These are phyloP conservation scores for Xylariales sp. DNA, from an alignment of 2,329 filamentous ascomycete species.

Conservation along the genomic window DNA sequence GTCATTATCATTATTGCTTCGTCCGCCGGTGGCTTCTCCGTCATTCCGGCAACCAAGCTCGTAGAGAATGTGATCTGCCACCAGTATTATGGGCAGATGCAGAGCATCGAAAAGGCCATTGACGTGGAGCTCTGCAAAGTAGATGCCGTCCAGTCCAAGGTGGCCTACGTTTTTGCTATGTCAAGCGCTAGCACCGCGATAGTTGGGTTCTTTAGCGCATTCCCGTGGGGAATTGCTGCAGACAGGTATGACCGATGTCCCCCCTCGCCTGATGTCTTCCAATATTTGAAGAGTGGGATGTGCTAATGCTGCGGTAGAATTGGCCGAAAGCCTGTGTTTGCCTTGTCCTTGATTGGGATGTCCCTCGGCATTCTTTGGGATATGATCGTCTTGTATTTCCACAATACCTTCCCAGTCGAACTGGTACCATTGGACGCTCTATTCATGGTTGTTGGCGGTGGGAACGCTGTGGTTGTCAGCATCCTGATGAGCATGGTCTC, in stretches of 20 bases:
- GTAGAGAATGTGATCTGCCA: conserved; percentile 34
- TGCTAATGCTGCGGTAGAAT: conserved; percentile 17
- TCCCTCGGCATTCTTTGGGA: conserved; percentile 20
- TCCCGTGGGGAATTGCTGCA: conserved; percentile 33
- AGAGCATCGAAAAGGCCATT: conserved; percentile 20
- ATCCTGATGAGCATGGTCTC: conserved; percentile 29
- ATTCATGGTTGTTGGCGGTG: conserved; percentile 28
- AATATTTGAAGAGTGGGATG: too few species aligned
- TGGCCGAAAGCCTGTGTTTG: conserved; percentile 30
- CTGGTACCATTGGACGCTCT: conserved; percentile 28
- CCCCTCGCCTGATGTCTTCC: too few species aligned
- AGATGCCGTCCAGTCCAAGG: conserved; percentile 25
- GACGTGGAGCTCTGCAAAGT: conserved; percentile 31
- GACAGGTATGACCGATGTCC: conserved; percentile 28
- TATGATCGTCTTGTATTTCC: conserved; percentile 28
- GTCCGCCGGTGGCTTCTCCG: conserved; percentile 22
- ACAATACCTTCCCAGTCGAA: conserved; percentile 23
- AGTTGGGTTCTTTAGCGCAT: conserved; percentile 27
- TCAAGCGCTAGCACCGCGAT: conserved; percentile 22
- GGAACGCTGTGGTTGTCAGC: conserved; percentile 24
- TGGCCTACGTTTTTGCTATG: conserved; percentile 30
- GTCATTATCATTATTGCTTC: conserved; percentile 25
- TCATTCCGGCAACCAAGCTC: conserved; percentile 27
- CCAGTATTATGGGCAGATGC: conserved; percentile 23
- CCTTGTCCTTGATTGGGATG: conserved; percentile 24